Evolutionary conservation across 2,329 filamentous ascomycete genomes (phyloP).

Genomic region (Neobulgaria alba): DNA sequence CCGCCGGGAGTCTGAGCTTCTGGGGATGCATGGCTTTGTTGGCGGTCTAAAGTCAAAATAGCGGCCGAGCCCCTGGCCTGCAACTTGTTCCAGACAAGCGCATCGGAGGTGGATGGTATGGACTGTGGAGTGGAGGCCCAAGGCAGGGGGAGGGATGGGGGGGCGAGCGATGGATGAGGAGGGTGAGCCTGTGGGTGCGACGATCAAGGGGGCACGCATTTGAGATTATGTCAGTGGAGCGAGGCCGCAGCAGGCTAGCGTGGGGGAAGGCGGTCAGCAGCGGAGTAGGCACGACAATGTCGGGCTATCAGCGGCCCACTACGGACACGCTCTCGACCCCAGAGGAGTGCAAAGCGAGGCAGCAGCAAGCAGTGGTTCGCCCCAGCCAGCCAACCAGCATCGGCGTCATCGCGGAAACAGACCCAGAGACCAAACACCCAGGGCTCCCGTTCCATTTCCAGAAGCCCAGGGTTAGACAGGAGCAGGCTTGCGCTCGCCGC

Average conservation of each 20-base stretch:
- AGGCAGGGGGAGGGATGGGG: conserved; percentile 3
- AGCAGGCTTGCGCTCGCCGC: too few relatives aligned
- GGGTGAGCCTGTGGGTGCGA: conserved; percentile 18
- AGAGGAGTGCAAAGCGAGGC: too few relatives aligned
- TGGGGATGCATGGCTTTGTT: conserved; percentile 25
- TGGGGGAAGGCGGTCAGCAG: too few relatives aligned
- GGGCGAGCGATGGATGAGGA: conserved; percentile 7
- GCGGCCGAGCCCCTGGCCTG: conserved; percentile 22
- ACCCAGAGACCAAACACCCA: not conserved
- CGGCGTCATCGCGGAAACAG: not conserved
- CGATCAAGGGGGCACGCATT: conserved; percentile 21
- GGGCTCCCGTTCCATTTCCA: too few relatives aligned
- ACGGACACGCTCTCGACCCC: too few relatives aligned
- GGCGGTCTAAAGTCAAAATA: conserved; percentile 26
- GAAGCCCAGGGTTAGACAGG: not conserved
- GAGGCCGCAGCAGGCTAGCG: too few relatives aligned
- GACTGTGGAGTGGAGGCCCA: conserved; percentile 8
- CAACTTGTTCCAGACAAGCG: conserved; percentile 22
- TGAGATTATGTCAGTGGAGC: conserved; percentile 12
- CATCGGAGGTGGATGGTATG: conserved; percentile 22
- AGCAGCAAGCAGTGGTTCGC: too few relatives aligned
- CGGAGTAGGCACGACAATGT: too few relatives aligned
- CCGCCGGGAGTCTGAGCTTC: conserved; percentile 26
- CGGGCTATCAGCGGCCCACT: too few relatives aligned
- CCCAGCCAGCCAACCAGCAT: too few relatives aligned